Conservation (phyloP, 352 stramenopile genomes). For the Salisapilia sapeloensis region DNA sequence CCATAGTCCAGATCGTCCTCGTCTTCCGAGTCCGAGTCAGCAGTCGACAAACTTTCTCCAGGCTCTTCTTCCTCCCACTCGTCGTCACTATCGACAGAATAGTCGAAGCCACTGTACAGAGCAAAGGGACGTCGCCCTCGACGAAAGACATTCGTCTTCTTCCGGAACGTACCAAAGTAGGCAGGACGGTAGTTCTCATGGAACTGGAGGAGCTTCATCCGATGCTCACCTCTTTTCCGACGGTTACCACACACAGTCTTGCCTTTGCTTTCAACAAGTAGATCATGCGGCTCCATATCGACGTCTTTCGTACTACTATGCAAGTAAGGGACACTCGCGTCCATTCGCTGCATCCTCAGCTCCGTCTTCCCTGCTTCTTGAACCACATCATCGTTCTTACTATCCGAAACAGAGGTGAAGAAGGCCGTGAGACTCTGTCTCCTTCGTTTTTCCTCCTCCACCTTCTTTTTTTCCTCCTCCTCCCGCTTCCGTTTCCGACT, state of each 20-base stretch:
- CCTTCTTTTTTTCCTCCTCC: slow-evolving; percentile 37
- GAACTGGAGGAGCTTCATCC: slow-evolving; percentile 80
- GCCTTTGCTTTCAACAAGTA: slow-evolving; percentile 2
- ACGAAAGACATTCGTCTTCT: slow-evolving; percentile 27
- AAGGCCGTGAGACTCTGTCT: not conserved
- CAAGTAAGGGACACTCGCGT: too few species aligned
- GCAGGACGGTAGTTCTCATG: slow-evolving; percentile 68
- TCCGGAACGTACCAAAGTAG: slow-evolving; percentile 66
- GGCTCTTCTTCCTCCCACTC: slow-evolving; percentile 82
- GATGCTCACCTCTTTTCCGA: slow-evolving; percentile 34
- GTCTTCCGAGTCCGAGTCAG: slow-evolving; percentile 42
- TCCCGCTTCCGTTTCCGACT: slow-evolving; percentile 36
- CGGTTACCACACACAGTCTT: slow-evolving; percentile 4
- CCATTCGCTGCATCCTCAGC: slow-evolving; percentile 4
- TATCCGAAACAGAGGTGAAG: slow-evolving; percentile 1
- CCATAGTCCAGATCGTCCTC: slow-evolving; percentile 73
- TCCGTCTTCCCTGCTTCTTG: slow-evolving; percentile 7
- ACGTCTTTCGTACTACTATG: too few species aligned
- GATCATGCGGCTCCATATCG: too few species aligned
- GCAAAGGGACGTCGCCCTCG: slow-evolving; percentile 45
- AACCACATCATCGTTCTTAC: slow-evolving; percentile 1
- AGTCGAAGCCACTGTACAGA: slow-evolving; percentile 48
- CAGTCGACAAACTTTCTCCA: slow-evolving; percentile 63
- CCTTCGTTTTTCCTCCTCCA: not conserved
- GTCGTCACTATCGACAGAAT: slow-evolving; percentile 69